A percentile compares a stretch with the other conserved stretches of the same genome.
These are phyloP conservation scores for Dryadomyces quercivorus DNA, from an alignment of 2,329 filamentous ascomycete genomes.

Conservation along the genomic window DNA sequence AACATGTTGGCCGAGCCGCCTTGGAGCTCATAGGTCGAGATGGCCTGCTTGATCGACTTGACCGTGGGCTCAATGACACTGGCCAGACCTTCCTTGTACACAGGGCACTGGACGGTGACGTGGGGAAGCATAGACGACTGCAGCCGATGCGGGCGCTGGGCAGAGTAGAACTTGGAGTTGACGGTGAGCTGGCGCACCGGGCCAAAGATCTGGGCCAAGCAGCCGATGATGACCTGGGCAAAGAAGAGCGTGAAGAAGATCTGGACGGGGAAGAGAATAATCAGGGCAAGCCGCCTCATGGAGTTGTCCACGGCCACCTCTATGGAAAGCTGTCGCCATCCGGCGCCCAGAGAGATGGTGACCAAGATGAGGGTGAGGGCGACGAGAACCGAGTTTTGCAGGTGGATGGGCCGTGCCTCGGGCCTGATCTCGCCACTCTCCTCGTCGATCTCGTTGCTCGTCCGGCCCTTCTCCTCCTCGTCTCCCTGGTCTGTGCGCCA, in stretches of 20 bases:
- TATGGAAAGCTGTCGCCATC: constrained; percentile 56
- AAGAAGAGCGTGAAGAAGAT: constrained; percentile 78
- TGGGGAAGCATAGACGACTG: constrained; percentile 49
- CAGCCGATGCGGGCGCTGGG: constrained; percentile 51
- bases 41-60: constrained; percentile 64
- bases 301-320: constrained; percentile 53
- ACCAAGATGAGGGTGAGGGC: constrained; percentile 54
- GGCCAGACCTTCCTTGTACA: constrained; percentile 73
- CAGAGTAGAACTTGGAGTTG: constrained; percentile 78
- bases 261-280: constrained; percentile 56
- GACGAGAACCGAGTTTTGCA: constrained; percentile 59
- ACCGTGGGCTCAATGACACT: constrained; percentile 68
- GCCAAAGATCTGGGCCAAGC: constrained; percentile 62
- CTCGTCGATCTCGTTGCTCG: constrained; percentile 50
- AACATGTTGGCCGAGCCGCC: constrained; percentile 71
- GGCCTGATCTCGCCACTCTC: constrained; percentile 57
- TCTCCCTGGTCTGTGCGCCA: constrained; percentile 48
- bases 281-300: constrained; percentile 51
- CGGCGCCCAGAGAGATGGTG: constrained; percentile 53
- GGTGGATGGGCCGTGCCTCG: constrained; percentile 53
- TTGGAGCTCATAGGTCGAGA: constrained; percentile 65
- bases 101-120: constrained; percentile 73
- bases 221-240: constrained; percentile 64
- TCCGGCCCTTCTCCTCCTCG: constrained; percentile 38
- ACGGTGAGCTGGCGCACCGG: constrained; percentile 59